phyloP scores from a whole-genome alignment of 2,329 filamentous ascomycete genomes.

The Penicillium nordicum region DNA sequence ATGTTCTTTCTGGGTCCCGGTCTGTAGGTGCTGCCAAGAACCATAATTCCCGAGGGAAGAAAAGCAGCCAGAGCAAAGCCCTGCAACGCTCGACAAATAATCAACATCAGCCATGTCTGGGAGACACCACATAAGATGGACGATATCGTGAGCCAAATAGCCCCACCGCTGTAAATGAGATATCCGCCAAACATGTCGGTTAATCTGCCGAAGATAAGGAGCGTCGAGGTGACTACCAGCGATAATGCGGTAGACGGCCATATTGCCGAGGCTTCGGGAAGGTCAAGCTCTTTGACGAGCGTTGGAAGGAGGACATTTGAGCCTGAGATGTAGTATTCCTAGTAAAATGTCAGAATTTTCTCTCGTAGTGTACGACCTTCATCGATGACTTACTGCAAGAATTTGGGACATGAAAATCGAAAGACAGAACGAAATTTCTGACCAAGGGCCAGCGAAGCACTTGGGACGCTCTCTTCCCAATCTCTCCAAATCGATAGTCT shows the following conservation, averaged over 20 bases:
- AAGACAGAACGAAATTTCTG: constrained; percentile 62
- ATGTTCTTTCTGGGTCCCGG: constrained; percentile 68
- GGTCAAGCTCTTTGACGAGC: constrained; percentile 59
- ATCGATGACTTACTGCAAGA: constrained; percentile 48
- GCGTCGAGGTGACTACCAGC: constrained; percentile 47
- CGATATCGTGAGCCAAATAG: constrained; percentile 63
- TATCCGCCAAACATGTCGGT: constrained; percentile 62
- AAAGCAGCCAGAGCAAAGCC: constrained; percentile 71
- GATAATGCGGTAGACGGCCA: constrained; percentile 55
- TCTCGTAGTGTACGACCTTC: neutral
- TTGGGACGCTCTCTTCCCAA: constrained; percentile 62
- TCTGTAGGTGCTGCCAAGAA: constrained; percentile 62
- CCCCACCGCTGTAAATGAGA: constrained; percentile 62
- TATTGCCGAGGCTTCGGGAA: constrained; percentile 61
- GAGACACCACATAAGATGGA: constrained; percentile 69
- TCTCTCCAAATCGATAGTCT: constrained; percentile 49
- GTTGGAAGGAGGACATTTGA: constrained; percentile 68
- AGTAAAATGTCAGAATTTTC: neutral
- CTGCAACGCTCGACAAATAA: constrained; percentile 69
- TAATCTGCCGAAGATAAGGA: constrained; percentile 55
- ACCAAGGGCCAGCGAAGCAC: constrained; percentile 50
- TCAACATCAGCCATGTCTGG: constrained; percentile 64
- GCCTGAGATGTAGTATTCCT: constrained; percentile 74
- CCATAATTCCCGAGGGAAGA: constrained; percentile 64
- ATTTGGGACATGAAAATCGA: constrained; percentile 62